These are phyloP conservation scores for Teunomyces lycoperdinae DNA, from an alignment of 805 yeast species.

Conservation along the genomic window DNA sequence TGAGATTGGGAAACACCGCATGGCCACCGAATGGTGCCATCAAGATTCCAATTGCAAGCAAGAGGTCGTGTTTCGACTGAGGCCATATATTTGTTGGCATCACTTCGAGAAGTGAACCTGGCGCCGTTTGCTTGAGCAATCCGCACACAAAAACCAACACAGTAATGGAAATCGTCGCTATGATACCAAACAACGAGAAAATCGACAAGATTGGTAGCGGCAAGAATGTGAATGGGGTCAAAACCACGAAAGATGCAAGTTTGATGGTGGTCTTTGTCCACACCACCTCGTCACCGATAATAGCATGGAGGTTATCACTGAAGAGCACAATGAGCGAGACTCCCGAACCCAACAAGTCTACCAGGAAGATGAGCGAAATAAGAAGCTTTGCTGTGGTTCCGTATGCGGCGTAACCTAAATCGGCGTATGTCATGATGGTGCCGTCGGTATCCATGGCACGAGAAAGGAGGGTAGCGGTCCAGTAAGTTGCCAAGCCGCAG, in stretches of 20 bases:
- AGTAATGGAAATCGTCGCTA: constrained; percentile 51
- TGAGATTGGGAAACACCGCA: constrained; percentile 76
- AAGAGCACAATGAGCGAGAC: constrained; percentile 57
- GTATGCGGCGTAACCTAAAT: constrained; percentile 26
- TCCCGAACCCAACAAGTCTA: constrained; percentile 62
- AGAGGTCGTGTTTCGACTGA: constrained; percentile 27
- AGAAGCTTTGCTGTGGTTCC: constrained; percentile 62
- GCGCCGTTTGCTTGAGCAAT: constrained; percentile 31
- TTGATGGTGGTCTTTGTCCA: constrained; percentile 56
- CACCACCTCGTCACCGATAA: constrained; percentile 33
- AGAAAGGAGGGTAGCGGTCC: constrained; percentile 50
- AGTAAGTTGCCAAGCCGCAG: constrained; percentile 49
- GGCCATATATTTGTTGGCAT: constrained; percentile 43
- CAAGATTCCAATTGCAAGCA: constrained; percentile 58
- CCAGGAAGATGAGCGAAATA: constrained; percentile 57
- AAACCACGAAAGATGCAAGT: constrained; percentile 59
- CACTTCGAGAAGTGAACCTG: constrained; percentile 54
- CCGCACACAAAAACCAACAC: constrained; percentile 49
- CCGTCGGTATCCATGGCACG: constrained; percentile 24
- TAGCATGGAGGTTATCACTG: constrained; percentile 54
- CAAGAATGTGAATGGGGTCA: constrained; percentile 74
- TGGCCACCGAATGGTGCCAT: constrained; percentile 86
- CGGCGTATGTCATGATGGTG: constrained; percentile 30
- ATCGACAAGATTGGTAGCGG: constrained; percentile 55
- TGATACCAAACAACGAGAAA: constrained; percentile 55